Conservation (phyloP, 139 green algal genomes). For the Picochlorum sp. region DNA sequence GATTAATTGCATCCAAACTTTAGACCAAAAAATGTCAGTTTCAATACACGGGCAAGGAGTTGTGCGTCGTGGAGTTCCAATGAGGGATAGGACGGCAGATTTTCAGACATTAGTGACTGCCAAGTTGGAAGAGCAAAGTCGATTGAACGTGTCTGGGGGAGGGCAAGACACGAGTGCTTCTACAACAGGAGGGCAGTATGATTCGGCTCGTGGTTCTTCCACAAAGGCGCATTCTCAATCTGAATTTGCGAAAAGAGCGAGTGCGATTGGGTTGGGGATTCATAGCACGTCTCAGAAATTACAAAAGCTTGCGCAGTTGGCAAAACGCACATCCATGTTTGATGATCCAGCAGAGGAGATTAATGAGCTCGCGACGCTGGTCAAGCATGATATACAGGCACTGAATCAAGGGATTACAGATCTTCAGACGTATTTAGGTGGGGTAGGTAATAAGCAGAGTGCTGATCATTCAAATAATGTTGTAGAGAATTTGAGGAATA, state of each 20-base stretch:
- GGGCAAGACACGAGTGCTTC: background rate
- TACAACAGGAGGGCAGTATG: background rate
- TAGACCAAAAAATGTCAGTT: no score
- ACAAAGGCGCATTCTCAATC: conserved; percentile 36
- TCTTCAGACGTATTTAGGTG: conserved; percentile 40
- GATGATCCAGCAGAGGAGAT: conserved; percentile 92
- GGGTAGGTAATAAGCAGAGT: conserved; percentile 68
- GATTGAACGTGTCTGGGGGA: background rate
- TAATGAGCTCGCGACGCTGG: conserved; percentile 71
- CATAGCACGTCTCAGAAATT: conserved; percentile 90
- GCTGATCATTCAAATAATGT: conserved; percentile 76
- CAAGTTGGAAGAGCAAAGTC: background rate
- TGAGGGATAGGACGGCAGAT: conserved; percentile 7
- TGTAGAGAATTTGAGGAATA: conserved; percentile 73
- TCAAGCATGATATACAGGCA: conserved; percentile 86
- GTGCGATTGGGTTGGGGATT: conserved; percentile 82
- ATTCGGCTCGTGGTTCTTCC: conserved; percentile 6
- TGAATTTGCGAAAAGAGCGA: conserved; percentile 80
- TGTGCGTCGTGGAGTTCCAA: background rate
- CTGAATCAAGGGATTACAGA: conserved; percentile 79
- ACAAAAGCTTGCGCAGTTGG: conserved; percentile 83
- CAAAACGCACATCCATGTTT: conserved; percentile 93
- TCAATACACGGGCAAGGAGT: no score
- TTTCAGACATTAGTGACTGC: conserved; percentile 3
- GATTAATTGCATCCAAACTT: no score